Conservation (phyloP, 352 stramenopile species). For the Paralagenidium karlingii region DNA sequence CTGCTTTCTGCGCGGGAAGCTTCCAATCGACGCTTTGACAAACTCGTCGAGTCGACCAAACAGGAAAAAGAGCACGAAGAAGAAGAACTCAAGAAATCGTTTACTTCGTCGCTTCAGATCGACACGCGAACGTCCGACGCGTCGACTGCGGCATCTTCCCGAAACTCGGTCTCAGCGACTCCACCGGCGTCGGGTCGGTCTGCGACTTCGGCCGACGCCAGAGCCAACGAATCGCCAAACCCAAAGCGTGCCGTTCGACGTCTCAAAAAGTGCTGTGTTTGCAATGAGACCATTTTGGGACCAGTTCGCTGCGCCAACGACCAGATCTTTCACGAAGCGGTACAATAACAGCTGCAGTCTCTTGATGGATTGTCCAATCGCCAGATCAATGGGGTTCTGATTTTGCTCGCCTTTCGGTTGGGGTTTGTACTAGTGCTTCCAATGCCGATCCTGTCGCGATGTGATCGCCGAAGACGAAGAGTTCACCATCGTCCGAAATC, state of each 20-base stretch:
- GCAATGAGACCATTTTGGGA: constrained; percentile 73
- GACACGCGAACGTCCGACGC: constrained; percentile 11
- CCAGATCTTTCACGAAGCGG: constrained; percentile 79
- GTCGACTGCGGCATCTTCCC: not conserved
- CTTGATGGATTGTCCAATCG: not conserved
- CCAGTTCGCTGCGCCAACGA: constrained; percentile 59
- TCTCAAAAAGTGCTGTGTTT: constrained; percentile 63
- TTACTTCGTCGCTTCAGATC: constrained; percentile 20
- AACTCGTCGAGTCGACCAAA: constrained; percentile 21
- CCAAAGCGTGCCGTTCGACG: constrained; percentile 40
- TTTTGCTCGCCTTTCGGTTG: too few relatives aligned
- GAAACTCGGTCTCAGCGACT: constrained; percentile 9
- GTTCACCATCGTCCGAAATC: constrained; percentile 70
- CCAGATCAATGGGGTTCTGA: not conserved
- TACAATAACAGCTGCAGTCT: constrained; percentile 5
- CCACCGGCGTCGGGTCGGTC: constrained; percentile 7
- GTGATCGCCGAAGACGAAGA: constrained; percentile 70
- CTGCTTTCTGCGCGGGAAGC: constrained; percentile 60
- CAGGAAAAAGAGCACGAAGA: constrained; percentile 7
- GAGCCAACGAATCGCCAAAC: constrained; percentile 46
- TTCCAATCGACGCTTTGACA: constrained; percentile 60
- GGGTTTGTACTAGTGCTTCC: constrained; percentile 31
- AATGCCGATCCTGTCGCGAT: constrained; percentile 60
- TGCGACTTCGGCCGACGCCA: constrained; percentile 35
- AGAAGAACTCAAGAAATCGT: constrained; percentile 7